These are phyloP conservation scores for Fusarium cicatricum DNA, from an alignment of 2,329 filamentous ascomycete species.

Conservation along the genomic window DNA sequence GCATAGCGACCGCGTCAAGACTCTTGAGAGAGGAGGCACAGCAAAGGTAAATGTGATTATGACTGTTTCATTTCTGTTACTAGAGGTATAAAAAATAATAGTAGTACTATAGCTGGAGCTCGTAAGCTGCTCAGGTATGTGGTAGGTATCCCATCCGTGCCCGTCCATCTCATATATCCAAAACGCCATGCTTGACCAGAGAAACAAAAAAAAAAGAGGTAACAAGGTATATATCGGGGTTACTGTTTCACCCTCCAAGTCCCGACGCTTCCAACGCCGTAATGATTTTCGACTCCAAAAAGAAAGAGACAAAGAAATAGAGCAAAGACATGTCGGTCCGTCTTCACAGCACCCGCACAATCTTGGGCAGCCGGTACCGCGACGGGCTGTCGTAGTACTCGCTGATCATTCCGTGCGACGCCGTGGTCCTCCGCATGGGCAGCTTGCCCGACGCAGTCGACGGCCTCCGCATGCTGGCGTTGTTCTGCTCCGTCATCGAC, in stretches of 20 bases:
- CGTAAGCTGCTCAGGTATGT: slow-evolving; percentile 18
- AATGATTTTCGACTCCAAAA: background rate
- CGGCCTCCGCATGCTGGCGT: slow-evolving; percentile 9
- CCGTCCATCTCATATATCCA: slow-evolving; percentile 18
- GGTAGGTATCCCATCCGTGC: slow-evolving; percentile 26
- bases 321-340: background rate
- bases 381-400: slow-evolving; percentile 37
- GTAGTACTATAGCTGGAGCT: slow-evolving; percentile 15
- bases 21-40: too few relatives aligned
- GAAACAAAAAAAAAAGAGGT: slow-evolving; percentile 3
- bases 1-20: too few relatives aligned
- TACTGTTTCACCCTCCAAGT: slow-evolving; percentile 3
- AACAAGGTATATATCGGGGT: slow-evolving; percentile 17
- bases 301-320: background rate
- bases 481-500: slow-evolving; percentile 16
- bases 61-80: slow-evolving; percentile 20
- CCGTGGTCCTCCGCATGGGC: slow-evolving; percentile 13
- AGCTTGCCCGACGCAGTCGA: slow-evolving; percentile 2
- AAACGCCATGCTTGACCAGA: slow-evolving; percentile 30
- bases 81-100: slow-evolving; percentile 21
- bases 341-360: slow-evolving; percentile 29
- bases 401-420: slow-evolving; percentile 32
- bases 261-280: too few relatives aligned
- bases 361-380: slow-evolving; percentile 34
- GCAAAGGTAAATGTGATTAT: background rate